phyloP scores from a whole-genome alignment of 2,329 filamentous ascomycete genomes.

The Scorias spongiosa region DNA sequence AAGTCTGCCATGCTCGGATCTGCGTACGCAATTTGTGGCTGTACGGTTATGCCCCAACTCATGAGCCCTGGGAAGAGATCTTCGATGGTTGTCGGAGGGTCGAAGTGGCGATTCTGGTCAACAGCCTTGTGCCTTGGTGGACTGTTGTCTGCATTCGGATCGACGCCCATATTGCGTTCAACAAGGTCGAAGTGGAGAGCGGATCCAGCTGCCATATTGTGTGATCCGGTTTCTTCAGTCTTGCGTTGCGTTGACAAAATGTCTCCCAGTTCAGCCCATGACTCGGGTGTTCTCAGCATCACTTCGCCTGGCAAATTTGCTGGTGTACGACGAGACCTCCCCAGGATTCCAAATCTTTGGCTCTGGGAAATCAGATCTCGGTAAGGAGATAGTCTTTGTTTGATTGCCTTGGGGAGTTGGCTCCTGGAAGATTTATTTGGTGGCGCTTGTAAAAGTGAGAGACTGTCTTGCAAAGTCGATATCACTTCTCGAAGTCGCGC shows the following conservation, averaged over 20 bases:
- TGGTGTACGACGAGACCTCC: not conserved
- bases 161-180: not conserved
- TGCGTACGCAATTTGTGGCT: conserved; percentile 16
- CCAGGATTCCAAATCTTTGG: conserved; percentile 3
- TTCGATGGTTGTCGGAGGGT: conserved; percentile 7
- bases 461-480: conserved; percentile 35
- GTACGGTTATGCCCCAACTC: conserved; percentile 14
- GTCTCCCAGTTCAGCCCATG: conserved; percentile 21
- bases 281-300: conserved; percentile 11
- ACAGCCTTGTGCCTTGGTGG: not conserved
- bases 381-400: conserved; percentile 40
- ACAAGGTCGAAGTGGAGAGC: conserved; percentile 15
- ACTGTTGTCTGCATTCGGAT: not conserved
- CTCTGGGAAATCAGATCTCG: conserved; percentile 21
- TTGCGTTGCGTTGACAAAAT: conserved; percentile 13
- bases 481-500: conserved; percentile 37
- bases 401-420: conserved; percentile 37
- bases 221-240: conserved; percentile 13
- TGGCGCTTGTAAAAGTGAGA: conserved; percentile 38
- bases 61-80: conserved; percentile 20
- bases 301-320: conserved; percentile 6
- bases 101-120: not conserved
- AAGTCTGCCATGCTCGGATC: conserved; percentile 8
- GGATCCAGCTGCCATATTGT: conserved; percentile 6
- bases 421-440: conserved; percentile 34